Evolutionary conservation across 345 rosid species (phyloP), one percentile per base, ranked within the genome.

Genomic region (Carallia pectinifolia): DNA sequence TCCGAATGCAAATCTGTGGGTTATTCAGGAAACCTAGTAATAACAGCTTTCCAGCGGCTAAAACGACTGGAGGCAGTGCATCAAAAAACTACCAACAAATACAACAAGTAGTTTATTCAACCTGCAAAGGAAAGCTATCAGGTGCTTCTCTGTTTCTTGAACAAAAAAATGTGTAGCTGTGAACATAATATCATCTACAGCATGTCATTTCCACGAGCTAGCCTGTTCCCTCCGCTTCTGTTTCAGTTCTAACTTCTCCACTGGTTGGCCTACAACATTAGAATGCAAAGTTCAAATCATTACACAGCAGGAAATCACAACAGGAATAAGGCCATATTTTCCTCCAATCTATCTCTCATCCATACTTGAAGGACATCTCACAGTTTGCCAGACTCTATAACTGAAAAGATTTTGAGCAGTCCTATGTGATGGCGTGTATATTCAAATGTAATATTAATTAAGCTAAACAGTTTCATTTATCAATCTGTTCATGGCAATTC

Each of bases 241-340:
- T 76, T 56, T 76, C 67, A 36, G 37, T 30, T 15, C 30, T 60
- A 56, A 82, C 74, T 63, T 76, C 77, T 74, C 85, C 83, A 44
- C 85, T 82, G 6, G 82, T 76, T 61, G 83, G 79, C 64, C 85
- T 79, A 80, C 56, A 66, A 36, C 6, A 65, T 61, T 64, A 36
- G 27, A 74, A 40, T 12, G 13, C 40, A 34, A 74, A 62, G 23
- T 17, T 4, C 52, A 66, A 53, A 65, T 70, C 10, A 65, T 27
- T 59, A 4, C 63, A 33, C 27, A 16, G n/a, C 31, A 23, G 6
- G 10, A 30, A 56, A 56, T 56, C 29, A 1, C 16, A 56, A 27
- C 15, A 56, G 60, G 15, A 8, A 56, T 56, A 27, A 9, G 31
- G 31, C 16, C 12, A 3, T 4, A 56, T 56, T 55, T 40, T 40